Base-by-base conservation (phyloP, 495 filamentous ascomycete genomes). In the Aspergillus haitiensis region DNA sequence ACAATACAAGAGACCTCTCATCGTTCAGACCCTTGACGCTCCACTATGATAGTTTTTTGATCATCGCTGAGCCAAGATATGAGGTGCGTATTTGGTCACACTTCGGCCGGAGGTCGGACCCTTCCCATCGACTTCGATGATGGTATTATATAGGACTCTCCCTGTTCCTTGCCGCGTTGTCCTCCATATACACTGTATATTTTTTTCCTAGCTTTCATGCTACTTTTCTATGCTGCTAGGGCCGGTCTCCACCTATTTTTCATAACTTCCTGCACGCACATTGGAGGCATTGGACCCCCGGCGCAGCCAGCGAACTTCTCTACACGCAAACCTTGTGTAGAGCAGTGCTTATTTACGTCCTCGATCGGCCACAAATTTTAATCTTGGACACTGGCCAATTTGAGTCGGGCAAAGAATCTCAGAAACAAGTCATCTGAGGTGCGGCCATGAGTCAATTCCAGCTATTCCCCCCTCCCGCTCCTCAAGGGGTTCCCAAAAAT, bases 381-480 rank as follows among this genome's bases (percentile, higher is more conserved):
- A 7, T 9, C n/a, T 18, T 18, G 27, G 21, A 37, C 32, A 39
- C 53, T 46, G 48, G 21, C 10, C 33, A n/a, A 32, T 35, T 55
- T 42, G 33, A 27, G 21, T 27, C 21, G 16, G 15, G 6, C 53
- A 39, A n/a, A 54, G 34, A 21, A 61, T 37, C 21, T 32, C 31
- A 16, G 15, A 27, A 27, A 27, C 3, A 27, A 27, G 21, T 27
- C 21, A 27, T 27, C 44, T 45, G 42, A 46, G 46, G 9, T 45
- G 16, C 18, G 60, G 68, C 37, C 31, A 76, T 75, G 74, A 76
- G 64, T 62, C 75, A 77, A 57, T 80, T 86, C 55, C 79, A 83
- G 63, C 68, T 86, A 48, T 85, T 86, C 52, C 83, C 83, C 39
- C 71, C 83, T 16, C 75, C 78, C 32, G 74, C 78, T 10, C 70